Percentiles rank a stretch among this genome's conserved stretches.
phyloP scores from a whole-genome alignment of 805 yeast genomes.

The Wickerhamiella azyma region DNA sequence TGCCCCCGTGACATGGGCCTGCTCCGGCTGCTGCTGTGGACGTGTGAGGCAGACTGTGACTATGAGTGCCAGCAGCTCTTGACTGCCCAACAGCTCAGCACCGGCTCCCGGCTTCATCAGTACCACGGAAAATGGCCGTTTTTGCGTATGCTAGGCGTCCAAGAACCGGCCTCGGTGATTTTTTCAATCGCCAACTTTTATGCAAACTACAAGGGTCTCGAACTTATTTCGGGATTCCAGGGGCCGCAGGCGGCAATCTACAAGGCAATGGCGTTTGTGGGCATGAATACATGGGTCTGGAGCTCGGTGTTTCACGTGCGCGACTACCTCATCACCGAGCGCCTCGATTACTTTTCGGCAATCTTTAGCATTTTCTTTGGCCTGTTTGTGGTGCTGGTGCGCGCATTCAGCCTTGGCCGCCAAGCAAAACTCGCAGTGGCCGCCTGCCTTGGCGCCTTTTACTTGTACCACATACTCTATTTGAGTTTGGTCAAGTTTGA shows the following conservation, averaged over 20 bases:
- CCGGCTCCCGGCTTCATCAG: conserved; percentile 44
- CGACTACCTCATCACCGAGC: conserved; percentile 67
- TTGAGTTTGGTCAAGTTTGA: conserved; percentile 61
- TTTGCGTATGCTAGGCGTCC: conserved; percentile 57
- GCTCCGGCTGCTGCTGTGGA: conserved; percentile 48
- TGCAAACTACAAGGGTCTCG: conserved; percentile 40
- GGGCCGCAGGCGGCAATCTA: conserved; percentile 22
- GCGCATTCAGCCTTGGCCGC: conserved; percentile 48
- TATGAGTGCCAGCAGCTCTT: conserved; percentile 78
- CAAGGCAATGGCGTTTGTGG: conserved; percentile 41
- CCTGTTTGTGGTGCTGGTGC: conserved; percentile 48
- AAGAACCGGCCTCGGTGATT: conserved; percentile 67
- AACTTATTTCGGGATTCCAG: conserved; percentile 20
- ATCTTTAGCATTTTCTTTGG: conserved; percentile 77
- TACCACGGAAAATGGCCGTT: conserved; percentile 99
- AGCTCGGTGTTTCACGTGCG: conserved; percentile 80
- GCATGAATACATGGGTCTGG: conserved; percentile 80
- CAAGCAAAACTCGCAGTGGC: conserved; percentile 28
- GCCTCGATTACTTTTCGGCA: conserved; percentile 83
- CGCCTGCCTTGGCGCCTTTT: conserved; percentile 29
- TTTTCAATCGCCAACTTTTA: conserved; percentile 62
- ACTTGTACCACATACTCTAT: conserved; percentile 50
- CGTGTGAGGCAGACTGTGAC: conserved; percentile 71
- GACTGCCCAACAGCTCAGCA: conserved; percentile 38
- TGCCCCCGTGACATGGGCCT: conserved; percentile 26